Evolutionary conservation across 345 rosid genomes (phyloP).

Genomic region (Gynandropsis gynandra): DNA sequence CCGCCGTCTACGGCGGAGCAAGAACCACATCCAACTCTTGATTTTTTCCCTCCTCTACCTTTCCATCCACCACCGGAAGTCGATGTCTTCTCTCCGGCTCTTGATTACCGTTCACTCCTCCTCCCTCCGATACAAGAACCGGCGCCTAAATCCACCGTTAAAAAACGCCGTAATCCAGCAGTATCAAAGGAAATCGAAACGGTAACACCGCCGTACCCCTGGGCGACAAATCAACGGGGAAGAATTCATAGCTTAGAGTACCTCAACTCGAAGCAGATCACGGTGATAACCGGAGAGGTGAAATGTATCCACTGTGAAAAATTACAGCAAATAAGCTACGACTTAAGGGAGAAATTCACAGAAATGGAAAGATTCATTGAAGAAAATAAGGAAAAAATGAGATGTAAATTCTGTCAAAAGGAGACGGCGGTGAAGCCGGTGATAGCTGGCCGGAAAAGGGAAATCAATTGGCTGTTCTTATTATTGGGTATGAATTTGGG

Average conservation of each 20-base stretch:
- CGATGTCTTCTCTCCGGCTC: too few species aligned
- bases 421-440: constrained; percentile 54
- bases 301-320: constrained; percentile 69
- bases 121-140: too few species aligned
- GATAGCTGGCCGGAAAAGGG: constrained; percentile 37
- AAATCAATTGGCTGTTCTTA: constrained; percentile 83
- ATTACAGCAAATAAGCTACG: constrained; percentile 36
- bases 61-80: too few species aligned
- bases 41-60: too few species aligned
- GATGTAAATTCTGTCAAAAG: constrained; percentile 44
- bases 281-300: constrained; percentile 37
- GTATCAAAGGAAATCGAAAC: constrained; percentile 20
- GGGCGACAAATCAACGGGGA: constrained; percentile 61
- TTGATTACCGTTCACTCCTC: too few species aligned
- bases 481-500: constrained; percentile 68
- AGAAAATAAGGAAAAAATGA: constrained; percentile 16
- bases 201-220: constrained; percentile 45
- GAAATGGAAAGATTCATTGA: constrained; percentile 35
- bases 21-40: too few species aligned
- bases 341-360: constrained; percentile 42
- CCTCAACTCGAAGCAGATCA: constrained; percentile 33
- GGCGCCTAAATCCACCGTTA: too few species aligned
- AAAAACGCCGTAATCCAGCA: too few species aligned
- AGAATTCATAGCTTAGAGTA: constrained; percentile 33
- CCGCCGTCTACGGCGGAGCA: too few species aligned